Evolutionary conservation across 192 early-diverging fungal species (phyloP).

Genomic region (Martensiomyces pterosporus): DNA sequence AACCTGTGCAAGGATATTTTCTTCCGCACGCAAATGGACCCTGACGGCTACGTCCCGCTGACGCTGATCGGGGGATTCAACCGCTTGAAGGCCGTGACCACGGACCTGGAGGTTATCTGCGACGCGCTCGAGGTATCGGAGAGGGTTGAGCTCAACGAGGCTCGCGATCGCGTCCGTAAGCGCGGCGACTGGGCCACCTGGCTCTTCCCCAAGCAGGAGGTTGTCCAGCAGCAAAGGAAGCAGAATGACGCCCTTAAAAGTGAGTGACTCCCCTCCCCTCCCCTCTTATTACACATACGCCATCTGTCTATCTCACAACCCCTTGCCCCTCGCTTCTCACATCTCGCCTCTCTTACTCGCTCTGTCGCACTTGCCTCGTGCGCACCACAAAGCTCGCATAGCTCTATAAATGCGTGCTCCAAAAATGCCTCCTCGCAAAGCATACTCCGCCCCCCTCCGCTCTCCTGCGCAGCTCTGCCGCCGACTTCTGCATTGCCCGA

Average conservation of each 20-base stretch:
- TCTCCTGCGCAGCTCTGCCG: too few relatives aligned
- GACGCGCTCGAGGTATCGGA: conserved; percentile 52
- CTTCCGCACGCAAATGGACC: conserved; percentile 90
- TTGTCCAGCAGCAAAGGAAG: conserved; percentile 43
- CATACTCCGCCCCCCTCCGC: too few relatives aligned
- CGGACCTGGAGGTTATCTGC: conserved; percentile 61
- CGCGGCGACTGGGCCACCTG: conserved; percentile 81
- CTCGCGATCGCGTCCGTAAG: conserved; percentile 58
- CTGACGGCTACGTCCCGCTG: conserved; percentile 78
- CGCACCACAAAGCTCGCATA: too few relatives aligned
- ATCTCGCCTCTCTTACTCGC: too few relatives aligned
- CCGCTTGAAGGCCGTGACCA: conserved; percentile 71
- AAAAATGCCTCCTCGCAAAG: too few relatives aligned
- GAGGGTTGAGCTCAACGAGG: conserved; percentile 58
- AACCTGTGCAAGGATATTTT: conserved; percentile 96
- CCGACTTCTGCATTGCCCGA: too few relatives aligned
- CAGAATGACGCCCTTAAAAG: conserved; percentile 37
- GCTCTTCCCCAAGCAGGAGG: conserved; percentile 70
- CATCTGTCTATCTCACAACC: too few relatives aligned
- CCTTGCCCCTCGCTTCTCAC: too few relatives aligned
- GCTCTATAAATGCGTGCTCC: too few relatives aligned
- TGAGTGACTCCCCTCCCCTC: conserved; percentile 38
- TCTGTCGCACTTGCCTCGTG: too few relatives aligned
- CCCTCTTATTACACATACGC: too few relatives aligned
- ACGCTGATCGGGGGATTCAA: conserved; percentile 82